A percentile compares a stretch with the other conserved stretches of the same genome.
Conservation (phyloP, 2,329 filamentous ascomycete genomes). For the Monosporascus sp. region DNA sequence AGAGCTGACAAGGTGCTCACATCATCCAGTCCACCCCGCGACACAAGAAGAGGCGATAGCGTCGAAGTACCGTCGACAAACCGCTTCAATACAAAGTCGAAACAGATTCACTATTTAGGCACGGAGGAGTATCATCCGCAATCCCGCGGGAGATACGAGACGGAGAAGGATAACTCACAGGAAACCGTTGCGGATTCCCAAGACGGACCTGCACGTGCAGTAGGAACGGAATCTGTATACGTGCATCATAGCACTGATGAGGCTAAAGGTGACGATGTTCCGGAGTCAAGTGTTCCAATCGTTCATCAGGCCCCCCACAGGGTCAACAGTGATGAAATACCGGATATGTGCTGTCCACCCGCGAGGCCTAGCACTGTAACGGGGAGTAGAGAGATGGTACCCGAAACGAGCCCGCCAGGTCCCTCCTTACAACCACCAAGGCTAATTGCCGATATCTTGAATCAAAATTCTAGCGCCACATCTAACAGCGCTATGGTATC, state of each 20-base stretch:
- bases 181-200: constrained; percentile 28
- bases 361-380: not conserved
- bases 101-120: not conserved
- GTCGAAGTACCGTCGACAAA: constrained; percentile 27
- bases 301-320: constrained; percentile 4
- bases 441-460: constrained; percentile 14
- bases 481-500: constrained; percentile 13
- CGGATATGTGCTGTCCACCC: not conserved
- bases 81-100: constrained; percentile 10
- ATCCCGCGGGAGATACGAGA: constrained; percentile 8
- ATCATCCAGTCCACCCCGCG: constrained; percentile 16
- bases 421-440: constrained; percentile 16
- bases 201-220: constrained; percentile 8
- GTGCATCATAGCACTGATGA: not conserved
- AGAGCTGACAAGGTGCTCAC: constrained; percentile 22
- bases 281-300: constrained; percentile 3
- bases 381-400: constrained; percentile 22
- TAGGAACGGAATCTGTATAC: constrained; percentile 1
- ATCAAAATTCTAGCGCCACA: constrained; percentile 13
- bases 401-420: constrained; percentile 25
- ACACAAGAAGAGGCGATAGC: constrained; percentile 12
- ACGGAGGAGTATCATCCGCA: constrained; percentile 12
- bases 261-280: constrained; percentile 3
- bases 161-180: constrained; percentile 19
- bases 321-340: not conserved